Evolutionary conservation across 129 eudicot species (phyloP), one percentile per base, ranked within the genome.

Genomic region (Gnaphalium uliginosum): DNA sequence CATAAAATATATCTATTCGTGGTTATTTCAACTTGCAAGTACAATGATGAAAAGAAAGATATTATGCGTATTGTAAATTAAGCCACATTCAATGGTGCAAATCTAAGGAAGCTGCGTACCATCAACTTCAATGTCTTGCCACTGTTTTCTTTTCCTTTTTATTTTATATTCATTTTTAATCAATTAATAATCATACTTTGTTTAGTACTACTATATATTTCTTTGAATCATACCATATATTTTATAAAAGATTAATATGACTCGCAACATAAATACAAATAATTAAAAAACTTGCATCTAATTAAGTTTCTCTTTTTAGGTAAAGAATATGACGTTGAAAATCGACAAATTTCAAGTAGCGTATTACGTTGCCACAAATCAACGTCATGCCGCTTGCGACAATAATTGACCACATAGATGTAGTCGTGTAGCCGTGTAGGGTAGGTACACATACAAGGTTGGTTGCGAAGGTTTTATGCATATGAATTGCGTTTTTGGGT

Each of bases 61-160:
- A 79, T 80, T 39, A 73, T 79, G 35, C 79, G 17, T 66, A 24
- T 29, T 73, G 79, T 27, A 66, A 43, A 43, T 43, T 43, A 43
- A 66, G 63, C 74, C 83, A 80, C 79, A 73, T 73, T 80, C 75
- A 74, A 43, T 80, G 83, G 83, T 65, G 66, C 75, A 73, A 25
- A 61, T 19, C 64, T 57, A 66, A 39, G 79, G 79, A 80, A 73
- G 79, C 83, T 79, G 79, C 83, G 30, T 39, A 66, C 79, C 83
- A 73, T 73, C 53, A 79, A 73, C 75, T 79, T 73, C 63, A 73
- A 69, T 79, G 83, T 66, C 63, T 73, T 19, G 53, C 68, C 61
- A 64, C 59, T 53, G 71, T 33, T 66, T 37, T 63, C 51, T 37
- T 66, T 33, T 21, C 57, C 46, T 29, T 58, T 73, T 35, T 58